Percentiles rank a stretch among this genome's conserved stretches.
Conservation (phyloP, 352 stramenopile genomes). For the Ochromonadaceae sp. region DNA sequence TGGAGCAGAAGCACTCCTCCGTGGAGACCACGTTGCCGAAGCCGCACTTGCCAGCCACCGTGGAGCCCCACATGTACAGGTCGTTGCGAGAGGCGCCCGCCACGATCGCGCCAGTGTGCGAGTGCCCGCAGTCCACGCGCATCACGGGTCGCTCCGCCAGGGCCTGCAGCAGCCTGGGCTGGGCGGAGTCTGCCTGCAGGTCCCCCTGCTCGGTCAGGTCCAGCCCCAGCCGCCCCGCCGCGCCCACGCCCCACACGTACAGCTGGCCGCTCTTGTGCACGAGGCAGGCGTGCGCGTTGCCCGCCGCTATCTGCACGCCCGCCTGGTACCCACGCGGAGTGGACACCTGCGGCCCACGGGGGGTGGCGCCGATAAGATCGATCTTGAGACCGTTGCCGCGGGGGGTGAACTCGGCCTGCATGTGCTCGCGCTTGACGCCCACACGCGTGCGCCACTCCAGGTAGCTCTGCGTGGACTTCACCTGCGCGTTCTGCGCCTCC, state of each 20-base stretch:
- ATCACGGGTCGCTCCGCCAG: constrained; percentile 32
- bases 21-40: constrained; percentile 41
- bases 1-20: constrained; percentile 53
- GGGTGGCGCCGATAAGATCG: constrained; percentile 55
- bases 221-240: constrained; percentile 56
- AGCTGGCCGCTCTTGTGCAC: constrained; percentile 57
- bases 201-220: constrained; percentile 38
- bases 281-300: constrained; percentile 56
- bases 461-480: constrained; percentile 30
- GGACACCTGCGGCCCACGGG: constrained; percentile 39
- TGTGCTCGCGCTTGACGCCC: neutral
- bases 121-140: constrained; percentile 40
- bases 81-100: constrained; percentile 38
- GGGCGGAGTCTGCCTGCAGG: constrained; percentile 46
- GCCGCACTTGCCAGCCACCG: constrained; percentile 57
- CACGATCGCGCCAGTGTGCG: constrained; percentile 62
- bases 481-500: constrained; percentile 23
- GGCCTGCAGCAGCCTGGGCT: constrained; percentile 42
- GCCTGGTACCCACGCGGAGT: constrained; percentile 34
- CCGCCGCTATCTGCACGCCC: constrained; percentile 47
- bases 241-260: constrained; percentile 72
- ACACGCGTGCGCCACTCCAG: constrained; percentile 22
- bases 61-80: constrained; percentile 70
- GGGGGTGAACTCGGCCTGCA: constrained; percentile 40
- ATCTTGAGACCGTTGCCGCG: constrained; percentile 43